Evolutionary conservation across 2,329 filamentous ascomycete genomes (phyloP), one percentile per base, ranked within the genome.

Genomic region (Moelleriella libera): DNA sequence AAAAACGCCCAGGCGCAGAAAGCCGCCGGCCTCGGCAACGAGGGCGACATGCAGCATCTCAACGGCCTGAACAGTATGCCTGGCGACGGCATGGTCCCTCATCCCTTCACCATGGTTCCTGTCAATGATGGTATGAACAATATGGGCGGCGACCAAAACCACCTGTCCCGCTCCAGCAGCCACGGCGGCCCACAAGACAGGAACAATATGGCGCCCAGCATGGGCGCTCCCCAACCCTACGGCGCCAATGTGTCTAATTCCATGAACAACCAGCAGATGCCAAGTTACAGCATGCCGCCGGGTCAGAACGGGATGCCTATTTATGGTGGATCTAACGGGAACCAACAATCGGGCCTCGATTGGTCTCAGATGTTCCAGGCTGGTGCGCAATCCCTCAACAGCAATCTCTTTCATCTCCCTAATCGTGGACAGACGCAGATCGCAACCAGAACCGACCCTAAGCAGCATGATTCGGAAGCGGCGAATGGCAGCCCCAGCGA

Each of bases 321-420:
- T 70, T 79, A 79, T 63, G 72, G 69, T 60, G 71, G 69, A 61
- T 75, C 76, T 56, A 75, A 74, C 66, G 68, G 73, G 65, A 74
- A 74, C 64, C 77, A 80, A 67, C 72, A 76, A 68, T 70, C 72
- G 62, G 67, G 74, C 70, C 69, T 83, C 70, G 83, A 87, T 68
- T 88, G 83, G 83, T 76, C 82, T 60, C 76, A 83, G 63, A 84
- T 88, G 79, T 86, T 86, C 71, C 82, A 82, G 70, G 67, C 80
- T 70, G 80, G 80, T 75, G 73, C 77, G 69, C 77, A 79, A 67
- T 70, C 73, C 65, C 75, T 76, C 70, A 76, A 71, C 67, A 69
- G 69, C 71, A 74, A 62, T 80, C 76, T 68, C 68, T 49, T 53
- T 51, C 49, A 47, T 48, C 45, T 72, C 63, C 68, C 81, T 74